A percentile compares a stretch with the other conserved stretches of the same genome.
Evolutionary conservation across 1,284 basidiomycete genomes (phyloP).

Genomic region (Rhodotorula sp.): DNA sequence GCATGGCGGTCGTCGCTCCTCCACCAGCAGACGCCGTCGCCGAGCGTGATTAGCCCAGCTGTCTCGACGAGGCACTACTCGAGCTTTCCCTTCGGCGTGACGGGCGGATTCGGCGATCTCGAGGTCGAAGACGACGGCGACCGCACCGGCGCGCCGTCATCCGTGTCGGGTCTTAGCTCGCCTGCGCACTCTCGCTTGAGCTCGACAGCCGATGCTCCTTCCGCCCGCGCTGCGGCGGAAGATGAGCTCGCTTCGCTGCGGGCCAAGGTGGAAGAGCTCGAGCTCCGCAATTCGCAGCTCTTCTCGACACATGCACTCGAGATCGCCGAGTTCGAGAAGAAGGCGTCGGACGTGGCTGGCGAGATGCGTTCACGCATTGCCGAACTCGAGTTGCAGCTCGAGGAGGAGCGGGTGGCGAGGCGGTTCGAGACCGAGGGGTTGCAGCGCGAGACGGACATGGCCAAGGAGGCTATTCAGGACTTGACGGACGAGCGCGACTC

Average conservation of each 20-base stretch:
- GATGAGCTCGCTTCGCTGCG: conserved; percentile 35
- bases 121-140: conserved; percentile 24
- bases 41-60: conserved; percentile 4
- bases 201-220: background rate
- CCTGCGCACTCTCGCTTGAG: background rate
- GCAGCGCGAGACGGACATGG: conserved; percentile 34
- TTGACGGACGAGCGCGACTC: conserved; percentile 43
- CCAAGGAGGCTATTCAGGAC: conserved; percentile 38
- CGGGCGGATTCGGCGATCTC: conserved; percentile 39
- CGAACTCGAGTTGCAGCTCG: conserved; percentile 36
- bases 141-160: background rate
- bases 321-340: conserved; percentile 37
- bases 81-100: conserved; percentile 34
- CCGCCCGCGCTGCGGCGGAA: background rate
- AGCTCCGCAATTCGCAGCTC: conserved; percentile 19
- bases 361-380: conserved; percentile 28
- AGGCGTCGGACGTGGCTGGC: conserved; percentile 31
- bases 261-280: conserved; percentile 33
- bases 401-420: conserved; percentile 26
- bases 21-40: background rate
- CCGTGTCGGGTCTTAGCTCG: background rate
- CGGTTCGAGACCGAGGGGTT: conserved; percentile 41
- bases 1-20: background rate
- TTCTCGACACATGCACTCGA: conserved; percentile 31
- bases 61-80: conserved; percentile 25